Conservation (phyloP, 441 rosid species). For the Adansonia rubrostipa region DNA sequence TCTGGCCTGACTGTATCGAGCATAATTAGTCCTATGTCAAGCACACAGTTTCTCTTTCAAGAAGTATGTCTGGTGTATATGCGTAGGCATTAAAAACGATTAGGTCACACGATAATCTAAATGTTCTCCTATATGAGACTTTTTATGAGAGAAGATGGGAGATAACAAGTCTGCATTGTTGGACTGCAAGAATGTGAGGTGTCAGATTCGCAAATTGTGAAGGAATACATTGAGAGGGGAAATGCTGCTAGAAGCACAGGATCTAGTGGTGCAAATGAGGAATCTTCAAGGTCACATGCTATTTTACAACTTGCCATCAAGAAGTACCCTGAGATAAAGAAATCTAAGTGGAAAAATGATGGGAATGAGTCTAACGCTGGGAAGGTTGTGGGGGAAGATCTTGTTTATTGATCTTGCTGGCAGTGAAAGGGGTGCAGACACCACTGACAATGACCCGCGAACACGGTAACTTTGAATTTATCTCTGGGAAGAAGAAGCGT, state of each 20-base stretch:
- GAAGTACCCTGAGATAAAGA: constrained; percentile 88
- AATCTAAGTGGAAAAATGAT: constrained; percentile 78
- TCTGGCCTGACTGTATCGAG: not conserved
- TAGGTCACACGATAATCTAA: constrained; percentile 33
- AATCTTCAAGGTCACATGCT: constrained; percentile 99
- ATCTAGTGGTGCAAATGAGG: constrained; percentile 98
- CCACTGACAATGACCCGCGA: constrained; percentile 95
- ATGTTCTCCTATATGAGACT: constrained; percentile 69
- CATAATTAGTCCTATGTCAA: constrained; percentile 1
- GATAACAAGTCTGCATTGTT: constrained; percentile 98
- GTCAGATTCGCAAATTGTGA: constrained; percentile 87
- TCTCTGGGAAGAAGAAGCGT: not conserved
- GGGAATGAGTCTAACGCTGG: constrained; percentile 69
- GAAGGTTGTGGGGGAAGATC: constrained; percentile 94
- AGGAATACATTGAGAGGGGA: constrained; percentile 93
- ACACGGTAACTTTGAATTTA: constrained; percentile 59
- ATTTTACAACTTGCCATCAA: constrained; percentile 91
- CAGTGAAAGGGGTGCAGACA: constrained; percentile 98
- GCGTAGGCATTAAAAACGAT: constrained; percentile 13
- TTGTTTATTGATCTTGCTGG: constrained; percentile 99
- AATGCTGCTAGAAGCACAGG: constrained; percentile 95
- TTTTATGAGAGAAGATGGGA: constrained; percentile 98
- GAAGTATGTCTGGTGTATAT: constrained; percentile 14
- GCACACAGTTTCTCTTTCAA: constrained; percentile 18
- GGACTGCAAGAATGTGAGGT: constrained; percentile 98